These are phyloP conservation scores for Anacardium occidentale DNA, from an alignment of 345 rosid species.

Conservation along the genomic window DNA sequence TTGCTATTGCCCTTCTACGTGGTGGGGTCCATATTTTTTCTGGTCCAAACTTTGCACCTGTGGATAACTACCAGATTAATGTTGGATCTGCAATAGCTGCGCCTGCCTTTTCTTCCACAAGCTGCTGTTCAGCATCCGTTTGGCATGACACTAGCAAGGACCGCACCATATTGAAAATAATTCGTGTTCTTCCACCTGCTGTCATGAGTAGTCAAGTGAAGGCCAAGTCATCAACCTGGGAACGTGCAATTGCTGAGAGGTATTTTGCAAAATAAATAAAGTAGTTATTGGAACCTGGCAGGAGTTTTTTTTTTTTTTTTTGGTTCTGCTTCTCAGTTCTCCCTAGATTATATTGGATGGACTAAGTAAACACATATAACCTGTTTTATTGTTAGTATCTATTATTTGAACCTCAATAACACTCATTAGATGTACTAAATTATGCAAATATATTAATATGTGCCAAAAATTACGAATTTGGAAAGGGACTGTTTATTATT, in stretches of 20 bases:
- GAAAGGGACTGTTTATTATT: background rate
- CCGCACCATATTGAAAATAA: constrained; percentile 79
- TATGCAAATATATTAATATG: background rate
- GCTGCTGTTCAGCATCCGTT: constrained; percentile 98
- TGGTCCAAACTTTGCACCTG: constrained; percentile 86
- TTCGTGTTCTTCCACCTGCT: constrained; percentile 97
- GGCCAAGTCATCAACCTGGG: constrained; percentile 83
- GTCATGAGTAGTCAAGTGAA: constrained; percentile 73
- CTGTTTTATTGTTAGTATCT: background rate
- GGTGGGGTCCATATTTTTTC: constrained; percentile 98
- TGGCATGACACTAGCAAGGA: constrained; percentile 90
- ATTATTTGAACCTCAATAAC: background rate
- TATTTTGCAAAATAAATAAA: constrained; percentile 22
- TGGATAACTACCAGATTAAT: constrained; percentile 92
- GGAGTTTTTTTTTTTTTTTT: background rate
- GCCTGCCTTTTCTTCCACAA: constrained; percentile 98
- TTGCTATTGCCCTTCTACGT: constrained; percentile 88
- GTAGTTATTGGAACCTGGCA: background rate
- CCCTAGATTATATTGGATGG: background rate
- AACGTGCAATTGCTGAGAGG: constrained; percentile 99
- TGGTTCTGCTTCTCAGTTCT: background rate
- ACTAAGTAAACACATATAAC: background rate
- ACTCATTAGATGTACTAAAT: background rate
- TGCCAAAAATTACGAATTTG: background rate
- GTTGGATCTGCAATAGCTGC: constrained; percentile 97